Conservation (phyloP, 257 asterid species). For the Gentiana dahurica region DNA sequence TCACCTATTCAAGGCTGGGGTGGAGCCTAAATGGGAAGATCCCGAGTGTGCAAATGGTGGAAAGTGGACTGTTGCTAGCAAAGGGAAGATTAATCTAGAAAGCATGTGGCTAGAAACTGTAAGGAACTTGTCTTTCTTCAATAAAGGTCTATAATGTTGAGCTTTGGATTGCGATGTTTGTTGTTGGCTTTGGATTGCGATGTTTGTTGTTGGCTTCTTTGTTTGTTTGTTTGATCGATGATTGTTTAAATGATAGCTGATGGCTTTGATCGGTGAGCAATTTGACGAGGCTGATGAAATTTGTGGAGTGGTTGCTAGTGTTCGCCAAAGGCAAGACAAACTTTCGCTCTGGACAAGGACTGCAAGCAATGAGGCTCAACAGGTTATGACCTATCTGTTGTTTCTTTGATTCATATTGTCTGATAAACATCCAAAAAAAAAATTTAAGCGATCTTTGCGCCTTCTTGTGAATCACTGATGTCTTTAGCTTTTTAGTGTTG, state of each 20-base stretch:
- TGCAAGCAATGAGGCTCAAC: constrained; percentile 88
- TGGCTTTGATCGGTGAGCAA: constrained; percentile 79
- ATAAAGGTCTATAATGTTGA: too few relatives aligned
- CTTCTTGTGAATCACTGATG: too few relatives aligned
- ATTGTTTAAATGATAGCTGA: constrained; percentile 28
- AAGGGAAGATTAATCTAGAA: constrained; percentile 48
- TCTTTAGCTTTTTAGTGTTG: too few relatives aligned
- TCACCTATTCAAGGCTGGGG: constrained; percentile 82
- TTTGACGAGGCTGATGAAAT: constrained; percentile 71
- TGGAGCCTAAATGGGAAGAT: constrained; percentile 99
- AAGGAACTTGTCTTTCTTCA: constrained; percentile 10
- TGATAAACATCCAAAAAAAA: too few relatives aligned
- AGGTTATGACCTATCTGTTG: constrained; percentile 29
- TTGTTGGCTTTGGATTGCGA: background rate
- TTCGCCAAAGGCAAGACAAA: constrained; percentile 76
- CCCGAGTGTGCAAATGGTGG: constrained; percentile 95
- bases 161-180: too few relatives aligned
- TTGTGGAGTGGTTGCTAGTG: constrained; percentile 75
- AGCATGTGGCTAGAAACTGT: constrained; percentile 92
- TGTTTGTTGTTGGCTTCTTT: background rate
- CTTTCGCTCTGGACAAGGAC: constrained; percentile 86
- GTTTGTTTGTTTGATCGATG: background rate
- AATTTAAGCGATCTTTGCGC: too few relatives aligned
- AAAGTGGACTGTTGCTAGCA: constrained; percentile 66
- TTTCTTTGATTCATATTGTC: background rate